These are phyloP conservation scores for Crithidia fasciculata DNA, from an alignment of 208 protist genomes.

Conservation along the genomic window DNA sequence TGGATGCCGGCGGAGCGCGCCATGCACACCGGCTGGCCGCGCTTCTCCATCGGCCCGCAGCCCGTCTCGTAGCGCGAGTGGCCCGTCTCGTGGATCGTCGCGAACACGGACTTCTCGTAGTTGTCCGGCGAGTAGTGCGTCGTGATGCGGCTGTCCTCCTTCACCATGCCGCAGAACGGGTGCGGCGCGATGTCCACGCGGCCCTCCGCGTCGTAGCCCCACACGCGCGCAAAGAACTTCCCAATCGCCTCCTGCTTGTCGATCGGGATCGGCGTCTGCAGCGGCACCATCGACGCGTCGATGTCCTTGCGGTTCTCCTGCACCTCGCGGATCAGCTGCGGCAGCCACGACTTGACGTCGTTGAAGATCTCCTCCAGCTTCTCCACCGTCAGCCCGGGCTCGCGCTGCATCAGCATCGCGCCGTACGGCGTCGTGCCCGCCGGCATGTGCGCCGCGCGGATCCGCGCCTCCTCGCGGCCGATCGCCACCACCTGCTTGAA, in stretches of 20 bases:
- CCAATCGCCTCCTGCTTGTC: neutral
- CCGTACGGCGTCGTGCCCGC: constrained; percentile 1
- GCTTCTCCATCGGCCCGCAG: neutral
- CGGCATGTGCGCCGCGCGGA: constrained; percentile 1
- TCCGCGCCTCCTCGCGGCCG: constrained; percentile 10
- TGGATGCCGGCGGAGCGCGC: neutral
- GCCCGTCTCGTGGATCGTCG: constrained; percentile 29
- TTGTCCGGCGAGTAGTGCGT: neutral
- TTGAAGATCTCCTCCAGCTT: constrained; percentile 19
- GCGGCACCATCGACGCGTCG: constrained; percentile 9
- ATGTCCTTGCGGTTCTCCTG: constrained; percentile 16
- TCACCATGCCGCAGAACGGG: neutral
- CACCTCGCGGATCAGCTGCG: constrained; percentile 13
- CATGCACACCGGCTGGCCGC: neutral
- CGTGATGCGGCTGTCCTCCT: neutral
- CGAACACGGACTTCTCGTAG: neutral
- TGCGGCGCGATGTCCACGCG: neutral
- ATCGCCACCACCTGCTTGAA: constrained; percentile 11
- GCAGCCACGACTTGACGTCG: constrained; percentile 17
- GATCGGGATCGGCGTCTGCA: neutral
- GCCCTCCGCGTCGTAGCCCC: neutral
- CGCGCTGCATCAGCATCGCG: constrained; percentile 7
- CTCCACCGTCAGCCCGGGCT: constrained; percentile 9
- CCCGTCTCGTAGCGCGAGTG: neutral
- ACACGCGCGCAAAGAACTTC: neutral